Base-by-base conservation (phyloP, 495 filamentous ascomycete genomes). In the Hyaloscypha variabilis region DNA sequence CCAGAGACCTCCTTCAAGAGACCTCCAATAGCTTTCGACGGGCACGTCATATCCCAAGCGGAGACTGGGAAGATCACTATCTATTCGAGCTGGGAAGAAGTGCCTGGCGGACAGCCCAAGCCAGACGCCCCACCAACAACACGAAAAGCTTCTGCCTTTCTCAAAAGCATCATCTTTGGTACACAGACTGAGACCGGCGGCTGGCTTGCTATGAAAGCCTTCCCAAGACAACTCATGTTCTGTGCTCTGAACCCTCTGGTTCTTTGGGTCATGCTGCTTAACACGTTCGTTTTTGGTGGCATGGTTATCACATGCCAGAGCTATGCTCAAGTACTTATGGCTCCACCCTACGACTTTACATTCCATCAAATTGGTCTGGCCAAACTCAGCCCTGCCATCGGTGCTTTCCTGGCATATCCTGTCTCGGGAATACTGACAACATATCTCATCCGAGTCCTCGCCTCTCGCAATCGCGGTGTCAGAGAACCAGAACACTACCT, bases 401-500 rank as follows among this genome's bases (percentile, higher is more conserved):
- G 53, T n/a, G 62, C 62, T 11, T 24, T 64, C 13, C 11, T 58
- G 5, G 62, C 62, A n/a, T 64, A 24, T 11, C 62, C 62, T 58
- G 62, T 50, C 34, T 64, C 53, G 11, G 62, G 62, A 24, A 8
- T 14, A 19, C 19, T 64, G 31, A 64, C 54, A 3, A 21, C 34
- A 21, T 21, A 25, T 1, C 46, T 58, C 5, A 29, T 29, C 62
- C n/a, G 34, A 3, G 23, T 19, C 8, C 62, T 64, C 5, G 53
- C 62, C 30, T 26, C 39, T 17, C 30, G 31, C 3, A 64, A 64
- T 36, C 17, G 39, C 1, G 62, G 62, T n/a, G 53, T 64, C 8
- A 19, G 62, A 29, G 62, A 64, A 24, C 34, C 62, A 25, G 62
- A 64, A 28, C 55, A 58, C 24, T 64, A 64, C 28, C 25, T 64